phyloP scores from a whole-genome alignment of 352 stramenopile genomes.

The Phytophthora litchii region DNA sequence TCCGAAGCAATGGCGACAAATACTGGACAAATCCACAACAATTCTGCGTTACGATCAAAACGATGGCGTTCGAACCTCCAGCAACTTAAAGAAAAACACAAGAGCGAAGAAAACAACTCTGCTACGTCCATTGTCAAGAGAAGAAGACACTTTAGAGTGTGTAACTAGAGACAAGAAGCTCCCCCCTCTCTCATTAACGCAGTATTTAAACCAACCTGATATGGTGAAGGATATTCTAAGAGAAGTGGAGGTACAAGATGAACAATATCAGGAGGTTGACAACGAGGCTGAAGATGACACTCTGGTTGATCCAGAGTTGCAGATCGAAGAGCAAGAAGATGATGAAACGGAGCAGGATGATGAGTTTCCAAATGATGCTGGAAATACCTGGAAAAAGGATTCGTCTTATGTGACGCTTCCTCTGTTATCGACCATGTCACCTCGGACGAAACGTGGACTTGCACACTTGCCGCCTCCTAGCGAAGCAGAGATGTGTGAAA shows the following conservation, averaged over 20 bases:
- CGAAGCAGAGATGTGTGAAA: constrained; percentile 38
- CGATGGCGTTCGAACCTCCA: background rate
- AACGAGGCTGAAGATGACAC: background rate
- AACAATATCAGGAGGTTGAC: background rate
- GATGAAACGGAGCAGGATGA: constrained; percentile 6
- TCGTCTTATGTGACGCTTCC: constrained; percentile 30
- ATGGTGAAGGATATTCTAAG: constrained; percentile 41
- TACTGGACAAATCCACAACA: constrained; percentile 47
- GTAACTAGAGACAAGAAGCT: constrained; percentile 1
- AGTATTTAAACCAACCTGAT: constrained; percentile 54
- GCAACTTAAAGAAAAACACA: constrained; percentile 8
- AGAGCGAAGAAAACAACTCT: background rate
- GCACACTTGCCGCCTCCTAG: constrained; percentile 45
- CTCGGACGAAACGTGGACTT: constrained; percentile 48
- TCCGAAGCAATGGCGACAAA: constrained; percentile 56
- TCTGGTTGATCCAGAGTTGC: constrained; percentile 4
- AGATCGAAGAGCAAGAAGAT: background rate
- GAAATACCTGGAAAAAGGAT: background rate
- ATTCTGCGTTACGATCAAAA: constrained; percentile 23
- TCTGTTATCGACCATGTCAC: constrained; percentile 54
- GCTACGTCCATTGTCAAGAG: constrained; percentile 27
- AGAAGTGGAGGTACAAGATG: constrained; percentile 10
- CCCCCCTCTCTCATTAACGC: constrained; percentile 31
- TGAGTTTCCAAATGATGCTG: background rate
- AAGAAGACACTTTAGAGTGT: constrained; percentile 43